Evolutionary conservation across 2,329 filamentous ascomycete species (phyloP), one percentile per base, ranked within the genome.

Genomic region (Westerdykella ornata): DNA sequence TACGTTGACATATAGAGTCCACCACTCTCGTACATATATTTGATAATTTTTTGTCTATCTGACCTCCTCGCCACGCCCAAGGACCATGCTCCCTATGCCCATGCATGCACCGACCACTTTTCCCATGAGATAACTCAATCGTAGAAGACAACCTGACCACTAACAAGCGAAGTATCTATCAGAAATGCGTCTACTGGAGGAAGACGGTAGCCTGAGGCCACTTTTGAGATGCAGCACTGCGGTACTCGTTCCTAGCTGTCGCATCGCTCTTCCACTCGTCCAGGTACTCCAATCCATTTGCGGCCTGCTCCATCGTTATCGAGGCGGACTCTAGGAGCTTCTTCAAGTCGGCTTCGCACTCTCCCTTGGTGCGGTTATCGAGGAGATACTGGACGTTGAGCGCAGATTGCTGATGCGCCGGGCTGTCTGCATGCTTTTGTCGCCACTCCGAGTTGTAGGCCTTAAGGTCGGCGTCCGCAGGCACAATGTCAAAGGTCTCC

Each of bases 391-490:
- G 76, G 17, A 75, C 74, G 42, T 75, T 75, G 41, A 86, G 74
- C 28, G 73, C 81, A 2, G 82, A 75, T 41, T 85, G 76, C 3
- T 82, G 70, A 57, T 87, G 80, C 13, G 70, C 49, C 5, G 78
- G 70, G 60, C 80, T 85, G 42, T 73, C 63, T 51, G 78, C 77
- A 68, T 90, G 75, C 51, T 76, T 72, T 32, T 73, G 62, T 14
- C 81, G 65, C 63, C 81, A 90, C 16, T 78, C 74, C 30, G 81
- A 71, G 63, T 89, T 90, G 68, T 75, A 77, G 50, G 78, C 71
- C 36, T 74, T 69, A 33, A 86, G 72, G 38, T 82, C 74, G 15
- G 72, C 66, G 29, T 69, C 66, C 20, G 76, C 75, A 8, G 76
- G 68, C 5, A 81, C 72, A 17, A 83, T 67, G 7, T 74, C 70